A percentile compares a stretch with the other conserved stretches of the same genome.
Evolutionary conservation across 768 basidiomycete species (phyloP).

Genomic region (Agaricus subrufescens): DNA sequence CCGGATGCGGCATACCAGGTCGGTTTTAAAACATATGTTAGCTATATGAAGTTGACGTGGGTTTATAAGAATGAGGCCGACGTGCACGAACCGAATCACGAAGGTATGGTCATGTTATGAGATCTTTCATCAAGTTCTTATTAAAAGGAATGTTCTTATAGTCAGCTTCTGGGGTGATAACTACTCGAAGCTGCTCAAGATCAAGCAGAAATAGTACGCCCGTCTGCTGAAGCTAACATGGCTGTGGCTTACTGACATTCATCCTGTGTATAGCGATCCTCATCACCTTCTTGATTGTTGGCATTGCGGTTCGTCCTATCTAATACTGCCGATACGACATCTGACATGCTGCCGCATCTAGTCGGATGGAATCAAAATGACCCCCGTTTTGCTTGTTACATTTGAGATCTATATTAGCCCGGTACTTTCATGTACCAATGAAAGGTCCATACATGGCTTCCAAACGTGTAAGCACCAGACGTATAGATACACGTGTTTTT

Average conservation of each 20-base stretch:
- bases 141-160: constrained; percentile 7
- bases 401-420: constrained; percentile 11
- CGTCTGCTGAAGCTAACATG: background rate
- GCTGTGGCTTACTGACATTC: background rate
- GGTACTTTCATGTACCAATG: no score
- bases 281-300: constrained; percentile 43
- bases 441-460: no score
- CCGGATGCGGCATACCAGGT: constrained; percentile 41
- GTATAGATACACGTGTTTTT: no score
- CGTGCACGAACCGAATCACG: constrained; percentile 40
- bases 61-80: constrained; percentile 40
- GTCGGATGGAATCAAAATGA: constrained; percentile 32
- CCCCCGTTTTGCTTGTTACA: constrained; percentile 28
- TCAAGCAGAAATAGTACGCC: constrained; percentile 44
- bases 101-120: constrained; percentile 23
- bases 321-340: background rate
- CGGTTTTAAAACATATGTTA: background rate
- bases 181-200: constrained; percentile 31
- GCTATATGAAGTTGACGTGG: background rate
- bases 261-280: constrained; percentile 33
- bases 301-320: constrained; percentile 36
- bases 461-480: no score
- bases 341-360: constrained; percentile 10
- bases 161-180: constrained; percentile 42
- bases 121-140: background rate